Evolutionary conservation across 805 yeast genomes (phyloP).

Genomic region (Torulaspora indica): DNA sequence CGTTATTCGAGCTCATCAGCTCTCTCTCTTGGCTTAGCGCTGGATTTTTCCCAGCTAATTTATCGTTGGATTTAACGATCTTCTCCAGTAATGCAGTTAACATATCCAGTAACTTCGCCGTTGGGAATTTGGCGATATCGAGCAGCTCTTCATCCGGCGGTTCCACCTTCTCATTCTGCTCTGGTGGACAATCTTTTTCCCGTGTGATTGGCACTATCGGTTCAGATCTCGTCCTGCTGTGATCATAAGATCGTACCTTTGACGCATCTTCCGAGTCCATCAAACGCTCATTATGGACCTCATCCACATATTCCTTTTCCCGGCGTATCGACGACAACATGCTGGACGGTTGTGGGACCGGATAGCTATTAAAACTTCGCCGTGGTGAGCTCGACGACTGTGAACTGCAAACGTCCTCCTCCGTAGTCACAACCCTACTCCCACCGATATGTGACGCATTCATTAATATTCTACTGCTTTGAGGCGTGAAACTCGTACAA

Average conservation of each 20-base stretch:
- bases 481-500: neutral
- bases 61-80: conserved; percentile 86
- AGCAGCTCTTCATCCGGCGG: conserved; percentile 12
- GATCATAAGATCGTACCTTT: conserved; percentile 11
- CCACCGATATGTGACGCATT: neutral
- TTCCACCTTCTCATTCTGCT: neutral
- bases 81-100: conserved; percentile 77
- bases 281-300: conserved; percentile 12
- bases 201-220: conserved; percentile 9
- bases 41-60: conserved; percentile 42
- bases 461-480: conserved; percentile 1
- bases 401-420: conserved; percentile 22
- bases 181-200: neutral
- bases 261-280: conserved; percentile 9
- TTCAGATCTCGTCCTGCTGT: conserved; percentile 1
- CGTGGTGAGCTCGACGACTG: conserved; percentile 19
- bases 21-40: conserved; percentile 6
- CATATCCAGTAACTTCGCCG: conserved; percentile 76
- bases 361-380: conserved; percentile 1
- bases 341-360: conserved; percentile 11
- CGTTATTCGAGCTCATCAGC: conserved; percentile 6
- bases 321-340: conserved; percentile 8
- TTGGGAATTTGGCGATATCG: conserved; percentile 76
- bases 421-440: conserved; percentile 13
- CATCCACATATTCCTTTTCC: conserved; percentile 3